These are phyloP conservation scores for Arthrobotrys musiformis DNA, from an alignment of 2,329 filamentous ascomycete species.

Conservation along the genomic window DNA sequence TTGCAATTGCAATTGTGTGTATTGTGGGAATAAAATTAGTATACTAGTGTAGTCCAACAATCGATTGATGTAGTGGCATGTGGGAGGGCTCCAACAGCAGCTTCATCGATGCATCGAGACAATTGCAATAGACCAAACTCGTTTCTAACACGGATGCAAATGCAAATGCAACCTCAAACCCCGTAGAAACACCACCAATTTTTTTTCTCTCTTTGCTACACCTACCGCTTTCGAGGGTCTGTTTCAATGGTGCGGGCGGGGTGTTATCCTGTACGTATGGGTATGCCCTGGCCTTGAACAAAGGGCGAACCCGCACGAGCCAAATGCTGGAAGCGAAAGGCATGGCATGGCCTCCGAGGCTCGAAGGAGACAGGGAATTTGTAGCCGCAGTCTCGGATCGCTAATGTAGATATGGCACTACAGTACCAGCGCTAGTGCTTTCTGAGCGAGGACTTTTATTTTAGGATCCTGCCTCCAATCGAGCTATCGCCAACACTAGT, in stretches of 20 bases:
- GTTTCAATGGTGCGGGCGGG: constrained; percentile 41
- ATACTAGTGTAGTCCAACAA: constrained; percentile 7
- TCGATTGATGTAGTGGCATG: background rate
- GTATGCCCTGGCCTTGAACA: constrained; percentile 7
- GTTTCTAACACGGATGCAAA: constrained; percentile 9
- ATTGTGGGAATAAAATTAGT: constrained; percentile 7
- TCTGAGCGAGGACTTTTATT: constrained; percentile 45
- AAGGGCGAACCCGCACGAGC: constrained; percentile 20
- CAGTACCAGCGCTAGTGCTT: background rate
- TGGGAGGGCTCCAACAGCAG: background rate
- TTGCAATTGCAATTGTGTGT: constrained; percentile 2
- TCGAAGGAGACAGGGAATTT: constrained; percentile 37
- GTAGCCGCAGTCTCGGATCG: constrained; percentile 54
- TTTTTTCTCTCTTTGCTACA: background rate
- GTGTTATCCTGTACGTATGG: constrained; percentile 3
- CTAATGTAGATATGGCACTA: constrained; percentile 28
- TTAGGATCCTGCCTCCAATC: constrained; percentile 55
- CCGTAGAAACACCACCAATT: constrained; percentile 7
- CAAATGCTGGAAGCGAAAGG: constrained; percentile 49
- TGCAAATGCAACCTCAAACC: constrained; percentile 19
- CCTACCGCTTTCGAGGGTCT: constrained; percentile 34
- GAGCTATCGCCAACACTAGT: constrained; percentile 38
- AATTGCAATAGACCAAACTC: constrained; percentile 4
- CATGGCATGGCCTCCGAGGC: constrained; percentile 41
- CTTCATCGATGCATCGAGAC: constrained; percentile 5